Evolutionary conservation across 1,284 basidiomycete species (phyloP).

Genomic region (Apiotrichum gamsii): DNA sequence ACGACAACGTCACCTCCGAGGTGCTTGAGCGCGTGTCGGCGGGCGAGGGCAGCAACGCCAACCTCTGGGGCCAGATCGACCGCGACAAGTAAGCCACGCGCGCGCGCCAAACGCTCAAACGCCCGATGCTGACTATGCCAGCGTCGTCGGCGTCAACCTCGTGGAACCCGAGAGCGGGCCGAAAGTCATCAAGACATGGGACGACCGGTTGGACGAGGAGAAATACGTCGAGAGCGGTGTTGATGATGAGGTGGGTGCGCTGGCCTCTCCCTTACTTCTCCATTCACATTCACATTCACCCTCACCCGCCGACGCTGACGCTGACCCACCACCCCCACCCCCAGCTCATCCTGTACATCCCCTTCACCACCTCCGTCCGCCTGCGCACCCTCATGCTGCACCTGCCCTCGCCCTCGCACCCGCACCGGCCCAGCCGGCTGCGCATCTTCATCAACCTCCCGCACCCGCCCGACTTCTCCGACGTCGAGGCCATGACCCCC

Average conservation of each 20-base stretch:
- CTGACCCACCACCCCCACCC: no score
- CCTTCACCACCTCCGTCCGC: conserved; percentile 43
- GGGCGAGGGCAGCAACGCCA: conserved; percentile 43
- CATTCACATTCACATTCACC: not conserved
- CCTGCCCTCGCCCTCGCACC: conserved; percentile 39
- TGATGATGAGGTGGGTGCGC: conserved; percentile 43
- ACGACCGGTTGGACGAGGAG: conserved; percentile 42
- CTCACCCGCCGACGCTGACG: no score
- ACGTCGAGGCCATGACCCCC: conserved; percentile 40
- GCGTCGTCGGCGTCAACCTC: conserved; percentile 44
- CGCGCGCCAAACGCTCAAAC: no score
- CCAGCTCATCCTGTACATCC: conserved; percentile 46
- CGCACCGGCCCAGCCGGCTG: conserved; percentile 38
- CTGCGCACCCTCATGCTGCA: conserved; percentile 42
- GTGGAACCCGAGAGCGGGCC: conserved; percentile 33
- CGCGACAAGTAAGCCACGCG: conserved; percentile 42
- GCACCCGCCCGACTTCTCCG: conserved; percentile 41
- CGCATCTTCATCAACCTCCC: conserved; percentile 41
- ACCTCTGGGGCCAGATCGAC: conserved; percentile 45
- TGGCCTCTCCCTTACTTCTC: not conserved
- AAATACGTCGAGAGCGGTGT: conserved; percentile 43
- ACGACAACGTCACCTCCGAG: conserved; percentile 27
- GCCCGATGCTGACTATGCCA: conserved; percentile 15
- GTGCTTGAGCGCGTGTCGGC: conserved; percentile 45
- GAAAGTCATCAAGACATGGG: conserved; percentile 48